Evolutionary conservation across 305 asterid genomes (phyloP).

Genomic region (Solanum aculeatissimum): DNA sequence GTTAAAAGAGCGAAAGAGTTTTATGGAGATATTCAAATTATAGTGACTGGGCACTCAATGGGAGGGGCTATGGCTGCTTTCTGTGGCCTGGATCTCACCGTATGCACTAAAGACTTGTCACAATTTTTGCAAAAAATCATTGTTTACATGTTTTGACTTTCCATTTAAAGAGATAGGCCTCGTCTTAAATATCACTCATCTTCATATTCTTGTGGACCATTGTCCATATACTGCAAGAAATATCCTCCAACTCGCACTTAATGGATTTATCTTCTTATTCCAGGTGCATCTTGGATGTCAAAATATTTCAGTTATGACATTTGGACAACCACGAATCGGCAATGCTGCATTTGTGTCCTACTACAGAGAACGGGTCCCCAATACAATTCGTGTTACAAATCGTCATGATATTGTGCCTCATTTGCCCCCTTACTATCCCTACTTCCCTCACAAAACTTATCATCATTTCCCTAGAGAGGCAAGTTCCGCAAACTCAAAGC

Average conservation of each 20-base stretch:
- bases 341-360: conserved; percentile 79
- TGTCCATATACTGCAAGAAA: not conserved
- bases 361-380: conserved; percentile 53
- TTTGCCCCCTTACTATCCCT: conserved; percentile 75
- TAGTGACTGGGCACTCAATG: conserved; percentile 98
- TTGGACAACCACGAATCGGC: conserved; percentile 98
- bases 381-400: conserved; percentile 72
- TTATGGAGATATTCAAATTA: conserved; percentile 51
- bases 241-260: not conserved
- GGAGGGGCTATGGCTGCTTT: conserved; percentile 99
- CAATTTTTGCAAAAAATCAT: not conserved
- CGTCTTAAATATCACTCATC: not conserved
- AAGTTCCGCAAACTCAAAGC: conserved; percentile 6
- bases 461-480: conserved; percentile 97
- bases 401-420: conserved; percentile 95
- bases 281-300: conserved; percentile 58
- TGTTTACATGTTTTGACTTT: conserved; percentile 1
- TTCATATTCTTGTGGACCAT: not conserved
- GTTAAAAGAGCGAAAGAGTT: conserved; percentile 43
- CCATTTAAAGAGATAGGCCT: not conserved
- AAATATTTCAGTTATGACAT: conserved; percentile 78
- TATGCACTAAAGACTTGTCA: conserved; percentile 17
- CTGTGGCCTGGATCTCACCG: conserved; percentile 88
- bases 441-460: conserved; percentile 69
- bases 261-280: not conserved